Base-by-base conservation (phyloP, 495 filamentous ascomycete species). In the Usnea hakonensis region DNA sequence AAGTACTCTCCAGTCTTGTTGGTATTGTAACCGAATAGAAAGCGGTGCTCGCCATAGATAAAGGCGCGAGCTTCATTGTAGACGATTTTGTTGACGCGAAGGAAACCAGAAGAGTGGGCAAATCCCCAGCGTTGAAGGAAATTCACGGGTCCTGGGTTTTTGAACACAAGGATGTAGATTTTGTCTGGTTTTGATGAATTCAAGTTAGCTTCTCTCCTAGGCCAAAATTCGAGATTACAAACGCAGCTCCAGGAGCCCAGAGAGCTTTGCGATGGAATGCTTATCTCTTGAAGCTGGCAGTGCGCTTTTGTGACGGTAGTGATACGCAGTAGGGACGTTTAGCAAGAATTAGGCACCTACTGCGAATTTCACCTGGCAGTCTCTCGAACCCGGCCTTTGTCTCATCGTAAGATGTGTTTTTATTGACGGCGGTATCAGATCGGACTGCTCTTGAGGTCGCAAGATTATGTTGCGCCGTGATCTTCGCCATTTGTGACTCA, bases 341-440 rank as follows among this genome's bases (percentile, higher is more conserved):
- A 5, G 17, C 28, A 5, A 50, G 46, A 50, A 7, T 14, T 5
- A 32, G n/a, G 16, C 16, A 32, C 28, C 4, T 52, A 52, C 48
- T 72, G 8, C 75, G 74, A 17, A 78, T 60, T 58, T 78, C 75
- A 5, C 67, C 50, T 2, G 75, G 73, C 5, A 77, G 65, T 55
- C 69, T 62, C 38, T 70, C 64, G 61, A 76, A 75, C 5, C 73
- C 72, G 19, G 21, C 62, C 44, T 59, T 68, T 41, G n/a, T 58
- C 28, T 26, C 40, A 33, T 70, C 63, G 28, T 28, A 62, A 43
- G 43, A 33, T 3, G 16, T 19, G 17, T 66, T 56, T 21, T 57
- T 56, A 26, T 52, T 56, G 38, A 35, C 55, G 28, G 11, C n/a
- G n/a, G n/a, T n/a, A n/a, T n/a, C n/a, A n/a, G n/a, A n/a, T n/a